Conservation (phyloP, 176 grass and related monocot species). For the Lolium multiflorum region DNA sequence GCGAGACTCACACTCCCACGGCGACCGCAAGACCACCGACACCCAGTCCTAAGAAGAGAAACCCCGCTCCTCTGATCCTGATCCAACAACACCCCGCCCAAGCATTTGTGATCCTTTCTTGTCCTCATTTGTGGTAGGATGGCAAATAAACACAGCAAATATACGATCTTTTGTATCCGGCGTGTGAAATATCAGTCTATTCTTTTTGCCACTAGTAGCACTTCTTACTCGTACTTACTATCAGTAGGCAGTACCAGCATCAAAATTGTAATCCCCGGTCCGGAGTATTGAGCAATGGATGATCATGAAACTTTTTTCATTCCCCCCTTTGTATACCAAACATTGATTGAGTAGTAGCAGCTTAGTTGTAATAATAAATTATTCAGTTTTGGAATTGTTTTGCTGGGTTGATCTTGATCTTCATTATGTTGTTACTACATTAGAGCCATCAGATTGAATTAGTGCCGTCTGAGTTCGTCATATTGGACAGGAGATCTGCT, state of each 20-base stretch:
- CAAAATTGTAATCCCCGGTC: not conserved
- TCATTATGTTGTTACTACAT: not conserved
- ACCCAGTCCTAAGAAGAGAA: constrained; percentile 49
- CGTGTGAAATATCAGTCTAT: constrained; percentile 28
- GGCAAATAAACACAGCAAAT: constrained; percentile 57
- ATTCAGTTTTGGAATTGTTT: not conserved
- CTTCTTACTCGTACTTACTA: not conserved
- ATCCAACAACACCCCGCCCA: constrained; percentile 1
- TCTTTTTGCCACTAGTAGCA: constrained; percentile 17
- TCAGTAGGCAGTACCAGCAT: not conserved
- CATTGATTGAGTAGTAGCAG: not conserved
- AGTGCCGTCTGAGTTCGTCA: not conserved
- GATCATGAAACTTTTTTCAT: not conserved
- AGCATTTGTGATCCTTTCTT: constrained; percentile 43
- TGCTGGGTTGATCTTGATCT: not conserved
- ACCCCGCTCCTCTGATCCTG: not conserved
- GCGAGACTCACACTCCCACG: constrained; percentile 43
- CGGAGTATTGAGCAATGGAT: constrained; percentile 6
- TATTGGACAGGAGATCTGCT: not conserved
- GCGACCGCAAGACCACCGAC: constrained; percentile 64
- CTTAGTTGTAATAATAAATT: not conserved
- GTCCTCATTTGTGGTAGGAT: constrained; percentile 43
- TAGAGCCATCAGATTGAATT: not conserved
- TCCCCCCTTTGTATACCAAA: not conserved
- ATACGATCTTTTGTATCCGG: constrained; percentile 39